Conservation (phyloP, 768 basidiomycete species). For the Auricularia auricula-judae region DNA sequence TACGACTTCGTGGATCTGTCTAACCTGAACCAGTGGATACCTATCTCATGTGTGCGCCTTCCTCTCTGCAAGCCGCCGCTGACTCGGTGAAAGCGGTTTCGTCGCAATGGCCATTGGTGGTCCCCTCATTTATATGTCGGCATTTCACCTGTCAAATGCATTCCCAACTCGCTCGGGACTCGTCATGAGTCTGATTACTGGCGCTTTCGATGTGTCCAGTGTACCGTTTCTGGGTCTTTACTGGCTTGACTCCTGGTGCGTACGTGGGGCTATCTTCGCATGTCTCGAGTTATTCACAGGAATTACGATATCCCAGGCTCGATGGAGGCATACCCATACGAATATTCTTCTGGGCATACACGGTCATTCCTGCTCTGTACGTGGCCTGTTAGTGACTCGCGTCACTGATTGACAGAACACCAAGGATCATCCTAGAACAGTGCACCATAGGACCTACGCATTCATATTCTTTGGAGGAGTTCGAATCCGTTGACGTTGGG, state of each 20-base stretch:
- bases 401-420: neutral
- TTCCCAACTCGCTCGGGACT: conserved; percentile 25
- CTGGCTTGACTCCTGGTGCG: conserved; percentile 5
- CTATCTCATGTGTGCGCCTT: conserved; percentile 1
- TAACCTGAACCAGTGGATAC: neutral
- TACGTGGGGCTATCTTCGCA: neutral
- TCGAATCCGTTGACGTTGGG: neutral
- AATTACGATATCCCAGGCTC: neutral
- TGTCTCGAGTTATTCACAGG: neutral
- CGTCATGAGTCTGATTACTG: conserved; percentile 25
- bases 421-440: conserved; percentile 23
- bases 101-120: conserved; percentile 24
- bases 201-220: conserved; percentile 26
- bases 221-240: conserved; percentile 20
- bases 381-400: conserved; percentile 3
- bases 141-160: conserved; percentile 28
- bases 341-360: conserved; percentile 24
- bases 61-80: neutral
- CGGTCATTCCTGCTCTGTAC: conserved; percentile 20
- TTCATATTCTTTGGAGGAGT: conserved; percentile 16
- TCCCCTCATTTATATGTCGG: conserved; percentile 25
- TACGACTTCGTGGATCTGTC: neutral
- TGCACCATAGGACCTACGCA: conserved; percentile 18
- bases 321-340: conserved; percentile 8
- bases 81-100: conserved; percentile 15